phyloP scores from a whole-genome alignment of 495 filamentous ascomycete genomes.

The Daldinia childiae region DNA sequence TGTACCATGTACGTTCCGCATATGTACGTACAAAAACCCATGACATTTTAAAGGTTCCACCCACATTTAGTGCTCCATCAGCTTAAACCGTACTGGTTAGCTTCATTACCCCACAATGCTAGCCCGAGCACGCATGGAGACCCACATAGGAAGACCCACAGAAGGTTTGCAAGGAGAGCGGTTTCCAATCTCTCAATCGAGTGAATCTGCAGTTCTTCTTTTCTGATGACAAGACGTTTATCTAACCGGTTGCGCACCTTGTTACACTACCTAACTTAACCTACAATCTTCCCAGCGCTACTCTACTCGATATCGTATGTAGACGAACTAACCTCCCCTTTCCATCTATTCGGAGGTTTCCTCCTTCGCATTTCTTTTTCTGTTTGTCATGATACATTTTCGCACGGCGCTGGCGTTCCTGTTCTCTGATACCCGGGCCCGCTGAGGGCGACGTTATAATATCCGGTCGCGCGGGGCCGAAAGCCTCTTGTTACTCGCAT shows the following conservation, averaged over 20 bases:
- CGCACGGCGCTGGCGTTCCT: conserved; percentile 34
- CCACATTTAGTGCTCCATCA: conserved; percentile 24
- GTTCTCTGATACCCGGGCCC: conserved; percentile 41
- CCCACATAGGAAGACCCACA: conserved; percentile 18
- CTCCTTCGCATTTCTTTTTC: conserved; percentile 18
- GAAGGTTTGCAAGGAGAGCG: conserved; percentile 11
- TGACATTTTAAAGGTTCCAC: conserved; percentile 6
- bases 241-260: conserved; percentile 41
- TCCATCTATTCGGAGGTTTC: conserved; percentile 15
- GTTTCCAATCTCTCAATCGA: conserved; percentile 36
- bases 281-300: conserved; percentile 18
- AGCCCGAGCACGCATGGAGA: conserved; percentile 36
- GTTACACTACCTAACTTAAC: conserved; percentile 38
- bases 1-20: not conserved
- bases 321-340: conserved; percentile 14
- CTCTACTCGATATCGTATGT: conserved; percentile 24
- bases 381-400: conserved; percentile 45
- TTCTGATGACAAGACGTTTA: conserved; percentile 39
- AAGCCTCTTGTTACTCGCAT: conserved; percentile 16
- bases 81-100: conserved; percentile 38
- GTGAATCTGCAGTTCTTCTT: conserved; percentile 11
- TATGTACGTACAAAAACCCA: not conserved
- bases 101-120: conserved; percentile 43
- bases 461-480: conserved; percentile 43
- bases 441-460: conserved; percentile 41